These are phyloP conservation scores for Protomyces macrosporus DNA, from an alignment of 1,139 yeast species.

Conservation along the genomic window DNA sequence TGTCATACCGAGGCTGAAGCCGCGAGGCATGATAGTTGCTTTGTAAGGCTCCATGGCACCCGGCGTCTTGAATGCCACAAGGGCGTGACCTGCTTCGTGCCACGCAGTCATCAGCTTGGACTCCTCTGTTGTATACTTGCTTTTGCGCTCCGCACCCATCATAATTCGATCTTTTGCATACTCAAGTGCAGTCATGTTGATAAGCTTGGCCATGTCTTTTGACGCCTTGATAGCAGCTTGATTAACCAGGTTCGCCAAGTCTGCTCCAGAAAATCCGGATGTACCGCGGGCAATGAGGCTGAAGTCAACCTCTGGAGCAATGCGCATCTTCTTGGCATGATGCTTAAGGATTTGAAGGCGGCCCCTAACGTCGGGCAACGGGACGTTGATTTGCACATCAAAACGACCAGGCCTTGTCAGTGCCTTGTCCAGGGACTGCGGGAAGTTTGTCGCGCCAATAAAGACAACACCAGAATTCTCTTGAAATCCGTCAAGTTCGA, in stretches of 20 bases:
- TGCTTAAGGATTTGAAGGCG: slow-evolving; percentile 86
- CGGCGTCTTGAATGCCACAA: slow-evolving; percentile 88
- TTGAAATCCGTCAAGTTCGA: slow-evolving; percentile 75
- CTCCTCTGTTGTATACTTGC: slow-evolving; percentile 96
- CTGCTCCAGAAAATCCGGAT: slow-evolving; percentile 97
- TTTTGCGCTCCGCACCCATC: slow-evolving; percentile 96
- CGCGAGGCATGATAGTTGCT: slow-evolving; percentile 95
- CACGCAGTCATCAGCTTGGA: slow-evolving; percentile 89
- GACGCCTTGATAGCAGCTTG: slow-evolving; percentile 98
- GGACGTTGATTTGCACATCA: slow-evolving; percentile 92
- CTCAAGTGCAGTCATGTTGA: slow-evolving; percentile 86
- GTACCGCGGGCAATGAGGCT: slow-evolving; percentile 91
- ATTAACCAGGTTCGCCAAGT: slow-evolving; percentile 85
- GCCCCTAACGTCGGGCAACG: slow-evolving; percentile 96
- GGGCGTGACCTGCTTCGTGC: slow-evolving; percentile 99
- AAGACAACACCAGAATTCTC: slow-evolving; percentile 54
- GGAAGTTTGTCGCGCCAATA: slow-evolving; percentile 97
- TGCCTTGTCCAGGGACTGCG: slow-evolving; percentile 93
- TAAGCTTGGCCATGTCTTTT: slow-evolving; percentile 82
- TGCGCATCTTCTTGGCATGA: slow-evolving; percentile 86
- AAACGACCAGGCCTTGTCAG: slow-evolving; percentile 97
- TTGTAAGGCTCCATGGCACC: slow-evolving; percentile 97
- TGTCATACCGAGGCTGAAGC: slow-evolving; percentile 92
- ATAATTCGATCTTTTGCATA: slow-evolving; percentile 99
- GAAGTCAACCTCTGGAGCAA: slow-evolving; percentile 80